These are phyloP conservation scores for Ascodesmis nigricans DNA, from an alignment of 495 filamentous ascomycete species.

Conservation along the genomic window DNA sequence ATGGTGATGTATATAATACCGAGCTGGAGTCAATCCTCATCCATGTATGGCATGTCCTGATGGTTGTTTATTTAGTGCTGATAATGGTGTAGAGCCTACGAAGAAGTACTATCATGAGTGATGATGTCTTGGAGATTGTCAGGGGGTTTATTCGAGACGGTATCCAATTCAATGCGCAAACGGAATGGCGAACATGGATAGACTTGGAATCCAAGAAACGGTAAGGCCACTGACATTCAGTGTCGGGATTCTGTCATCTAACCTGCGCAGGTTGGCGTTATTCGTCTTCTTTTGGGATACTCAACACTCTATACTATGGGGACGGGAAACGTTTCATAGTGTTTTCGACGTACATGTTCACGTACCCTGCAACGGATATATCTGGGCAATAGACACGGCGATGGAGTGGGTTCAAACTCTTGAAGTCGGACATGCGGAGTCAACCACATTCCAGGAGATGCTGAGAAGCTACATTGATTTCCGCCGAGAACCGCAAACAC, in stretches of 20 bases:
- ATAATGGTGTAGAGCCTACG: conserved; percentile 13
- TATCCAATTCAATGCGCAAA: conserved; percentile 19
- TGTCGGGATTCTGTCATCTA: neutral
- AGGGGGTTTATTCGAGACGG: conserved; percentile 14
- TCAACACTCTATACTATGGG: conserved; percentile 20
- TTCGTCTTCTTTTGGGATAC: conserved; percentile 22
- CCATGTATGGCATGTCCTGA: conserved; percentile 12
- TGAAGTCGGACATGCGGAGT: conserved; percentile 11
- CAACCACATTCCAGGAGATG: conserved; percentile 17
- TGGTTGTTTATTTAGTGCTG: neutral
- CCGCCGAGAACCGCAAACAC: conserved; percentile 10
- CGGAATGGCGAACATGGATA: conserved; percentile 21
- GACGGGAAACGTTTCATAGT: conserved; percentile 18
- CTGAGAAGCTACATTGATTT: conserved; percentile 19
- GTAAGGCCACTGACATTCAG: neutral
- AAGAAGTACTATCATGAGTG: conserved; percentile 13
- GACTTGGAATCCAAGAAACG: conserved; percentile 19
- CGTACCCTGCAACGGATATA: conserved; percentile 18
- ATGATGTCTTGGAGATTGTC: conserved; percentile 17
- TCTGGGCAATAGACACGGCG: conserved; percentile 18
- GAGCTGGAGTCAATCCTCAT: conserved; percentile 19
- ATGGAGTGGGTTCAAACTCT: conserved; percentile 17
- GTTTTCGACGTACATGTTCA: conserved; percentile 18
- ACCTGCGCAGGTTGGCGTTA: conserved; percentile 14
- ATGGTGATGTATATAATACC: too few relatives aligned